Base-by-base conservation (phyloP, 495 filamentous ascomycete genomes). In the Penicillium cataractarum region DNA sequence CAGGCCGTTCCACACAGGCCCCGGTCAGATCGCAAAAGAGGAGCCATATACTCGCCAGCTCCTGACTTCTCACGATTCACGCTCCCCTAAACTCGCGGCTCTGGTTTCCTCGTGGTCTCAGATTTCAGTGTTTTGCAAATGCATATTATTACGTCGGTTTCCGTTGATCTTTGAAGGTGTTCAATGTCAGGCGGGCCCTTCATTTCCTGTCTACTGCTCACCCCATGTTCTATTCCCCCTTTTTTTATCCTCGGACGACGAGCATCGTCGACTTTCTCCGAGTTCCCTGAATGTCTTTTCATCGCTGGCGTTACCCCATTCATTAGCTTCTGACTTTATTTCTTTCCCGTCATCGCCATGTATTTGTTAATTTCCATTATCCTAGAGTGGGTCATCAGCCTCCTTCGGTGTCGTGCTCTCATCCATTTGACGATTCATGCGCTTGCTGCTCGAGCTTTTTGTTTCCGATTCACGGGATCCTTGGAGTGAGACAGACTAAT, bases 41-140 rank as follows among this genome's bases (percentile, higher is more conserved):
- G 46, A 50, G 46, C 24, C 5, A 17, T 17, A 29, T 17, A 4
- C 13, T 40, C 32, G 19, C 19, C 33, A 37, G 24, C 9, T 15
- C 46, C 21, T 22, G 44, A 59, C 33, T 54, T 3, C 17, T 60
- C 27, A 60, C 37, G 58, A 60, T 54, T 60, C 15, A 60, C 22
- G 49, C 26, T 54, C 33, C n/a, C 29, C 54, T 26, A 39, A 26
- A 7, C 19, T 42, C 32, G 10, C 22, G 24, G 51, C 29, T 22
- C 7, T 35, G 22, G 35, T 56, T 29, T 22, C 10, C 10, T 42
- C 19, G 3, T 54, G 8, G 27, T 19, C 12, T n/a, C 46, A 1
- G 46, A 27, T 29, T 50, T 29, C 24, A 27, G 22, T 29, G 21
- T 15, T n/a, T 50, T 13, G 15, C 24, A 27, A 15, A 21, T 50